Conservation (phyloP, 73 alveolate genomes). For the Paramecium biaurelia region DNA sequence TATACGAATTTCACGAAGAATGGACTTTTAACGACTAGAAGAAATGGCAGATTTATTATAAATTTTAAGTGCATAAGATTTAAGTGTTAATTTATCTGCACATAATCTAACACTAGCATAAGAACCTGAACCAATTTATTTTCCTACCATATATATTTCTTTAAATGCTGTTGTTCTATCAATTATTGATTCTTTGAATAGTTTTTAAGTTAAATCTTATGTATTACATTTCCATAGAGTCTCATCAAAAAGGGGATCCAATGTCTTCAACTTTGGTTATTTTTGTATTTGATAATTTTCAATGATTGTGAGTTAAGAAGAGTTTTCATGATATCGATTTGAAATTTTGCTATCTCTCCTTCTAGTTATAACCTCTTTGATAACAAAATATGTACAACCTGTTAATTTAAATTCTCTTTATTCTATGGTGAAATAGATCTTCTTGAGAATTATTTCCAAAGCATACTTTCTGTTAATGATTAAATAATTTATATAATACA, state of each 20-base stretch:
- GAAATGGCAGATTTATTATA: constrained; percentile 72
- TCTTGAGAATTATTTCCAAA: constrained; percentile 20
- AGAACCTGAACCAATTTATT: constrained; percentile 79
- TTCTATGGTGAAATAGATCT: constrained; percentile 17
- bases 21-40: constrained; percentile 73
- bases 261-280: background rate
- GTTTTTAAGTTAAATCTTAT: background rate
- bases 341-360: constrained; percentile 42
- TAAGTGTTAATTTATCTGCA: constrained; percentile 64
- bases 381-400: background rate
- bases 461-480: constrained; percentile 27
- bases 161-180: constrained; percentile 32
- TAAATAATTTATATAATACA: background rate
- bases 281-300: background rate
- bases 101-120: constrained; percentile 81
- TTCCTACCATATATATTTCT: constrained; percentile 63
- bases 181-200: background rate
- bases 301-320: background rate
- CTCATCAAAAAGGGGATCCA: constrained; percentile 33
- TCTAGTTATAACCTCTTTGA: constrained; percentile 46
- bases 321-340: constrained; percentile 29
- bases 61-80: constrained; percentile 74
- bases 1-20: constrained; percentile 85
- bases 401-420: background rate
- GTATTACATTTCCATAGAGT: background rate